A percentile compares a stretch with the other conserved stretches of the same genome.
Evolutionary conservation across 2,329 filamentous ascomycete genomes (phyloP).

Genomic region (Capronia epimyces): DNA sequence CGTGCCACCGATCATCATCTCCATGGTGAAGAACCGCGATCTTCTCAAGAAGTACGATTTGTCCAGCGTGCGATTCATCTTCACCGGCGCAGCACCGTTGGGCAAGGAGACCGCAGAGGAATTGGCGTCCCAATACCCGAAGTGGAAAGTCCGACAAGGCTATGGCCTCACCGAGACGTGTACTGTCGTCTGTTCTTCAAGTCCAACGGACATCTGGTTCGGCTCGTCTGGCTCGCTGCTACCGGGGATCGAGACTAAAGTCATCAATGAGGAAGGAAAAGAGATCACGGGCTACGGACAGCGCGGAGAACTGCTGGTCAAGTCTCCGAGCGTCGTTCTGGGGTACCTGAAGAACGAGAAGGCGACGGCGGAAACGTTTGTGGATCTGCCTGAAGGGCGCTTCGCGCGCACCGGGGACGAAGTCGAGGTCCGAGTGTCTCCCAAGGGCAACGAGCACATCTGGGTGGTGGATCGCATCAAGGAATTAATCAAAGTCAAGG

Average conservation of each 20-base stretch:
- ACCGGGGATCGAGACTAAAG: constrained; percentile 58
- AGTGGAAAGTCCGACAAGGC: constrained; percentile 63
- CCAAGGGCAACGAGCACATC: constrained; percentile 69
- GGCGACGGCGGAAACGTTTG: constrained; percentile 74
- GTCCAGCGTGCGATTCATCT: constrained; percentile 59
- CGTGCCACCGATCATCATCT: constrained; percentile 76
- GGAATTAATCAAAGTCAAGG: constrained; percentile 73
- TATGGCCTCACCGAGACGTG: constrained; percentile 75
- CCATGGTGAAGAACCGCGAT: constrained; percentile 61
- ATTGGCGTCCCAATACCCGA: constrained; percentile 56
- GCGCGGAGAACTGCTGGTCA: constrained; percentile 74
- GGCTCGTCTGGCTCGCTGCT: constrained; percentile 68
- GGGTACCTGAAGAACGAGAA: constrained; percentile 84
- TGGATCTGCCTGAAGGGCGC: constrained; percentile 53
- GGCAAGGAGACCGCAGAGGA: constrained; percentile 66
- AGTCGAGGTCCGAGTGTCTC: constrained; percentile 60
- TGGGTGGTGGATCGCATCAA: constrained; percentile 75
- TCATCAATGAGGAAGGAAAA: constrained; percentile 62
- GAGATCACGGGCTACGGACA: constrained; percentile 67
- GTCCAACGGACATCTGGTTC: constrained; percentile 57
- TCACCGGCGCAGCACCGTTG: constrained; percentile 72
- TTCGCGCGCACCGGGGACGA: constrained; percentile 87
- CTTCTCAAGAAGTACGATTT: constrained; percentile 64
- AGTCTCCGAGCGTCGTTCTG: constrained; percentile 68
- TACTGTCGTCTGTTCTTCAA: constrained; percentile 61